Evolutionary conservation across 2,329 filamentous ascomycete species (phyloP), one percentile per base, ranked within the genome.

Genomic region (Alternaria panax): DNA sequence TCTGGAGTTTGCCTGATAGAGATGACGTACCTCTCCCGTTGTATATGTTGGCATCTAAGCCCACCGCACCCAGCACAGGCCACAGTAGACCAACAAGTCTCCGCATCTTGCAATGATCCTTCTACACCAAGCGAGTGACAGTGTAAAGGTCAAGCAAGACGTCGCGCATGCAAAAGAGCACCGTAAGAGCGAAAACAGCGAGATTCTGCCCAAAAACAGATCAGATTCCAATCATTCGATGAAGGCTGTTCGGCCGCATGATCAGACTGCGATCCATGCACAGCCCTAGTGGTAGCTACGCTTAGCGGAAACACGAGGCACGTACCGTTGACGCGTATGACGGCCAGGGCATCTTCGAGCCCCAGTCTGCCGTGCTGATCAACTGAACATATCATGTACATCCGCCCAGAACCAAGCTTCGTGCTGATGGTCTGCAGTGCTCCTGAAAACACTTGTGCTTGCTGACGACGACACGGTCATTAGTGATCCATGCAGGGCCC

Each of bases 261-360:
- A 56, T 58, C 60, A 70, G 70, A n/a, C 59, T 47, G 57, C 61
- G 63, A 65, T 60, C 70, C 70, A 65, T 72, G 70, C 67, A 63
- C 59, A 50, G 65, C 59, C 43, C 55, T 57, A 42, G 32, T 60
- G 57, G 62, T 62, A 58, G 60, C 16, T n/a, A 54, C 40, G 51
- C 40, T 46, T 69, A 57, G 54, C 54, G 59, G 51, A 59, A 56
- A 54, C 58, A 59, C 62, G 65, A 51, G 61, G 64, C 53, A 58
- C 54, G 30, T 51, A 53, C 69, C 64, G 69, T 71, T 24, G 61
- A 63, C 41, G 51, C 30, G 50, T 57, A 52, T 46, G 48, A 51
- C 28, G 24, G 43, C 54, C 63, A 57, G 63, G 42, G 30, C 41
- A 51, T 32, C 45, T n/a, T 27, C 14, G 20, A 47, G 48, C 59